Evolutionary conservation across 148 eudicot genomes (phyloP), one percentile per base, ranked within the genome.

Genomic region (Silene uniflora): DNA sequence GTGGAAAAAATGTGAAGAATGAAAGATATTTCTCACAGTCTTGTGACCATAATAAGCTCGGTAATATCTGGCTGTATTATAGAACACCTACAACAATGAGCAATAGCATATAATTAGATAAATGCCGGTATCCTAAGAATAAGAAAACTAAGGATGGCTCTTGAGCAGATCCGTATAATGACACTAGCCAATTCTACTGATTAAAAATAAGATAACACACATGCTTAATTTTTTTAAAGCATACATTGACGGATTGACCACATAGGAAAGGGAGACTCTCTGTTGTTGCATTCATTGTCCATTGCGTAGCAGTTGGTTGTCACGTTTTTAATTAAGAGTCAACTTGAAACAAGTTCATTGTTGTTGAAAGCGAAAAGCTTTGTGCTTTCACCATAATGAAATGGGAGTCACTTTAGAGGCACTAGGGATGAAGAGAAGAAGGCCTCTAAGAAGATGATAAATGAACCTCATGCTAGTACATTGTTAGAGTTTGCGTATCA

Each of bases 1-100:
- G 27, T 12, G 42, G 64, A 71, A 18, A 21, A 55, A 47, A 22
- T 3, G 19, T 46, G 10, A 64, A 64, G 55, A 77, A 59, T 64
- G 19, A 55, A 54, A 73, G 55, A 80, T 62, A 62, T 54, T 69
- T 67, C 93, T 93, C 80, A 93, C 98, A 54, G 98, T 94, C 71
- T 94, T 94, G 79, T 94, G 88, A 78, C 96, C 97, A 79, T 94
- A 94, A 85, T 94, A 94, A 73, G 98, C 91, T 61, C 82, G 90
- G 80, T 94, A 94, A 86, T 94, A 94, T 71, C 92, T 88, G 46
- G 97, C 98, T 60, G 97, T 87, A 76, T 94, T 94, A 83, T 90
- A 94, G 68, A 94, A 94, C 39, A 92, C 86, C 98, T 94, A 81
- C 63, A 67, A 69, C 73, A 81, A 29, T 23, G 58, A 75, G 44